Evolutionary conservation across 257 asterid species (phyloP).

Genomic region (Schizonepeta tenuifolia): DNA sequence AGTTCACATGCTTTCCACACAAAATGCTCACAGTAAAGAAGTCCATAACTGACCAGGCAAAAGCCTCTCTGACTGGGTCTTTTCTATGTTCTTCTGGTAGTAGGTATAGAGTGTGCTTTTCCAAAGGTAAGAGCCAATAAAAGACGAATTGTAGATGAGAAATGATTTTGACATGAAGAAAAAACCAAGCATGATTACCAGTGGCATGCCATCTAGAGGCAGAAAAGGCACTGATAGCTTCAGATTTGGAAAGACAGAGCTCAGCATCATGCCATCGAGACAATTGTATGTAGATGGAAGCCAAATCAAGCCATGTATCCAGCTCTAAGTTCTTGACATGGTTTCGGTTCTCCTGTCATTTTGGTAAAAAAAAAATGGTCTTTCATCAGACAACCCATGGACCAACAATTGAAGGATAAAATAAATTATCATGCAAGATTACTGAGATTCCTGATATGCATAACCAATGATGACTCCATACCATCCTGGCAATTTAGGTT

Average conservation of each 20-base stretch:
- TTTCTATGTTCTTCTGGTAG: background rate
- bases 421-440: slow-evolving; percentile 15
- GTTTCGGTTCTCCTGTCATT: slow-evolving; percentile 53
- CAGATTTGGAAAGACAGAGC: slow-evolving; percentile 72
- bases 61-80: background rate
- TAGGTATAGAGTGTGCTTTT: background rate
- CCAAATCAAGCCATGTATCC: slow-evolving; percentile 88
- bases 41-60: slow-evolving; percentile 10
- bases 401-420: slow-evolving; percentile 5
- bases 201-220: slow-evolving; percentile 73
- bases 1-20: slow-evolving; percentile 13
- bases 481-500: slow-evolving; percentile 10
- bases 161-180: background rate
- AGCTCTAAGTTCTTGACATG: slow-evolving; percentile 55
- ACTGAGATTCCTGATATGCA: slow-evolving; percentile 5
- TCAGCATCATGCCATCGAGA: slow-evolving; percentile 85
- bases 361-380: background rate
- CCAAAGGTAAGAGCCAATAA: background rate
- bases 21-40: slow-evolving; percentile 10
- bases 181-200: slow-evolving; percentile 53
- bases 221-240: slow-evolving; percentile 55
- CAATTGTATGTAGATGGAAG: slow-evolving; percentile 72
- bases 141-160: background rate
- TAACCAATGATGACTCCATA: background rate
- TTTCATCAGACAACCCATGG: slow-evolving; percentile 27